phyloP scores from a whole-genome alignment of 2,329 filamentous ascomycete genomes.

The Aureobasidium sp. region DNA sequence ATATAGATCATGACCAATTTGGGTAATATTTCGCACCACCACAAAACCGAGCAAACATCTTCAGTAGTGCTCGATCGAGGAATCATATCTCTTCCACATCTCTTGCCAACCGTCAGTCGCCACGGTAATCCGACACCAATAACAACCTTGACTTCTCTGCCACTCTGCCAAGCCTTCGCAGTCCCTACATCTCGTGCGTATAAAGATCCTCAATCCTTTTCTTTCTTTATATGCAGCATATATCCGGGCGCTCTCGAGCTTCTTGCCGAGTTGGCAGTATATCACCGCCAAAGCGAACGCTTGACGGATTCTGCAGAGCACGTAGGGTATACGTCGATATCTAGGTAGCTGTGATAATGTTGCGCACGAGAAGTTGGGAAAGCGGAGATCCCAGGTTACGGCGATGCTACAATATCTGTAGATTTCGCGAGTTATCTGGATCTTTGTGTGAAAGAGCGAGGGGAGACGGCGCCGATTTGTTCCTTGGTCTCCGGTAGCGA shows the following conservation, averaged over 20 bases:
- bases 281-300: too few relatives aligned
- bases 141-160: neutral
- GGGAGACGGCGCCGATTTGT: neutral
- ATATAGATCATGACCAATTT: neutral
- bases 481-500: neutral
- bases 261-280: neutral
- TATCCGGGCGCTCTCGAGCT: too few relatives aligned
- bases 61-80: too few relatives aligned
- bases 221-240: neutral
- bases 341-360: neutral
- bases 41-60: too few relatives aligned
- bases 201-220: neutral
- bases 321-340: neutral
- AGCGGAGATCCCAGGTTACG: neutral
- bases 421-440: neutral
- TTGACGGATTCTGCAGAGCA: neutral
- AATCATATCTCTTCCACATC: neutral
- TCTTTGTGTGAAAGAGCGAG: neutral
- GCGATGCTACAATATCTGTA: neutral
- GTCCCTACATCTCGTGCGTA: neutral
- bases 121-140: neutral
- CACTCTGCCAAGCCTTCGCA: neutral
- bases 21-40: neutral
- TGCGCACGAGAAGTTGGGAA: neutral
- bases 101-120: neutral